Evolutionary conservation across 257 asterid genomes (phyloP).

Genomic region (Cinchona pubescens): DNA sequence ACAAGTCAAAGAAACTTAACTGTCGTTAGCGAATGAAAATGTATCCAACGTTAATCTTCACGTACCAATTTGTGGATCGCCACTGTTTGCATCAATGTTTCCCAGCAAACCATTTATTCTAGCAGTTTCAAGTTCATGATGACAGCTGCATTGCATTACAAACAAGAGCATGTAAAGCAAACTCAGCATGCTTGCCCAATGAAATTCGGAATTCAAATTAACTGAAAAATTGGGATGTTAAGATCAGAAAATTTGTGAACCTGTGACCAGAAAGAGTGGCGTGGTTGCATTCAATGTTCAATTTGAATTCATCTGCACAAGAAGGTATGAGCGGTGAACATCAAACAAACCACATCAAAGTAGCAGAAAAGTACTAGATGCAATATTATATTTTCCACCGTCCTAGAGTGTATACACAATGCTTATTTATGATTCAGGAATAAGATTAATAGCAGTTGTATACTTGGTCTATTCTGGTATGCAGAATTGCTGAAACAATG

Average conservation of each 20-base stretch:
- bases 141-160: constrained; percentile 52
- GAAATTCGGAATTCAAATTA: not conserved
- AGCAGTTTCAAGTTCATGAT: constrained; percentile 95
- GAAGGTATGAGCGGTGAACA: not conserved
- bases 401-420: not conserved
- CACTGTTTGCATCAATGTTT: constrained; percentile 87
- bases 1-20: not conserved
- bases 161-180: not conserved
- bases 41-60: not conserved
- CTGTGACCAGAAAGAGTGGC: constrained; percentile 98
- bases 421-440: not conserved
- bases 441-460: not conserved
- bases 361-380: not conserved
- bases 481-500: too few relatives aligned
- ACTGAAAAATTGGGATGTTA: not conserved
- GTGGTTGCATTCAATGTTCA: constrained; percentile 97
- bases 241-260: constrained; percentile 31
- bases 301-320: constrained; percentile 74
- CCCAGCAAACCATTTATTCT: constrained; percentile 93
- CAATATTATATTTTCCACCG: not conserved
- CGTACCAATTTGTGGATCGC: constrained; percentile 92
- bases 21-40: not conserved
- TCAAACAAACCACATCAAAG: not conserved
- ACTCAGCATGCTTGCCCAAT: too few relatives aligned
- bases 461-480: not conserved